Evolutionary conservation across 352 stramenopile species (phyloP), one percentile per base, ranked within the genome.

Genomic region (Globisporangium alternatum): DNA sequence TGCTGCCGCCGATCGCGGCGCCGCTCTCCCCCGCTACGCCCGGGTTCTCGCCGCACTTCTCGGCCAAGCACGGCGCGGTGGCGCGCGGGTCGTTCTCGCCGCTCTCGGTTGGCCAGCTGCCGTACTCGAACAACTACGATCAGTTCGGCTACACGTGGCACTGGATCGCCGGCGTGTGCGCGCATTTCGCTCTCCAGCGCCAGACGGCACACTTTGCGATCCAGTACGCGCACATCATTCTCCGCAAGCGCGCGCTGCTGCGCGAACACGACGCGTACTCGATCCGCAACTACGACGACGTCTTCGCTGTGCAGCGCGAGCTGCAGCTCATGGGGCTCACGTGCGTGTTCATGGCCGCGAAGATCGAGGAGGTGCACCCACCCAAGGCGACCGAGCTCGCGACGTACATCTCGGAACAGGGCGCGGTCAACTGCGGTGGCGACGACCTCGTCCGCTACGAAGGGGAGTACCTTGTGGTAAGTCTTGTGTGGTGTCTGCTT

Each of bases 341-440:
- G 19, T 91, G 81, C 55, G 84, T 93, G 47, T 93, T 91, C 64
- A 89, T 93, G 72, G 84, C 84, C n/a, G 81, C 81, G 52, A 93
- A 93, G 77, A 93, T 93, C 59, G 84, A 93, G 66, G 84, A 93
- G 56, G 82, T 93, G 13, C 81, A 91, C 47, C 84, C 84, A 22
- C 84, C 84, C 28, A 93, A 93, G 65, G 79, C 79, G 0, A 77
- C 76, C 5, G 84, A 93, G 31, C 70, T 93, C n/a, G 81, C 78
- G 6, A 68, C 75, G 25, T 91, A 77, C 66, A 70, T 89, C 55
- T 76, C 79, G 17, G 72, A 89, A 25, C 69, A 76, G 31, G 80
- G 81, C 13, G 72, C 58, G 9, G 70, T 81, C 15, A 68, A 73
- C 44, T 68, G 81, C 60, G 69, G 77, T 19, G 63, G 64, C 0